These are phyloP conservation scores for Pyrenula aspistea DNA, from an alignment of 495 filamentous ascomycete species.

Conservation along the genomic window DNA sequence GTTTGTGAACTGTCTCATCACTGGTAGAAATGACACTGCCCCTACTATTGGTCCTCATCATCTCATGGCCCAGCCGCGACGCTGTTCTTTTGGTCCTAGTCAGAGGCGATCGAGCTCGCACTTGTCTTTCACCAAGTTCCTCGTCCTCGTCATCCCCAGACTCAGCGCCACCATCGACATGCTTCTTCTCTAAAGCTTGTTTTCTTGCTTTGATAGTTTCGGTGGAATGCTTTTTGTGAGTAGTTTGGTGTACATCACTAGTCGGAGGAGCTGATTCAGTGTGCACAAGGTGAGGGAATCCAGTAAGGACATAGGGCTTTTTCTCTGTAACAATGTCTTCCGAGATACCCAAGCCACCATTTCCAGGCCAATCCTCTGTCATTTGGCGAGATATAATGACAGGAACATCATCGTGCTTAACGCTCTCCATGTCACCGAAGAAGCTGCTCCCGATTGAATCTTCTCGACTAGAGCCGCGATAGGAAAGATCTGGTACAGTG, in stretches of 20 bases:
- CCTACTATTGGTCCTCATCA: constrained; percentile 90
- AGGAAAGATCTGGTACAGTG: constrained; percentile 53
- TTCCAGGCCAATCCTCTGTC: constrained; percentile 60
- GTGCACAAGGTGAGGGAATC: constrained; percentile 41
- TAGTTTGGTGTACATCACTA: constrained; percentile 18
- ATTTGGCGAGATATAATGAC: constrained; percentile 58
- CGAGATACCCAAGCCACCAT: constrained; percentile 59
- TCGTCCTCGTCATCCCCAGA: constrained; percentile 92
- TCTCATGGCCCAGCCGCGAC: constrained; percentile 82
- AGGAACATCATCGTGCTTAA: constrained; percentile 66
- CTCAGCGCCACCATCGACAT: constrained; percentile 61
- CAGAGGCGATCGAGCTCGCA: constrained; percentile 46
- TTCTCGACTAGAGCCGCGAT: constrained; percentile 63
- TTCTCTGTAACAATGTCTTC: constrained; percentile 25
- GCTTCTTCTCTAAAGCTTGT: constrained; percentile 61
- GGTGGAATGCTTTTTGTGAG: constrained; percentile 58
- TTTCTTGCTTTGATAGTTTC: constrained; percentile 69
- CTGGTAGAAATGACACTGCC: constrained; percentile 60
- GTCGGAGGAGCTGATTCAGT: constrained; percentile 53
- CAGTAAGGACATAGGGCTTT: constrained; percentile 12
- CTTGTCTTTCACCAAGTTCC: constrained; percentile 54
- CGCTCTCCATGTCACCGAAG: constrained; percentile 73
- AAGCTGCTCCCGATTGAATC: constrained; percentile 80
- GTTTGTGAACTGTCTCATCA: constrained; percentile 29
- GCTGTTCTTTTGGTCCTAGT: constrained; percentile 33